phyloP scores from a whole-genome alignment of 768 basidiomycete species.

The Trametopsis cervina region DNA sequence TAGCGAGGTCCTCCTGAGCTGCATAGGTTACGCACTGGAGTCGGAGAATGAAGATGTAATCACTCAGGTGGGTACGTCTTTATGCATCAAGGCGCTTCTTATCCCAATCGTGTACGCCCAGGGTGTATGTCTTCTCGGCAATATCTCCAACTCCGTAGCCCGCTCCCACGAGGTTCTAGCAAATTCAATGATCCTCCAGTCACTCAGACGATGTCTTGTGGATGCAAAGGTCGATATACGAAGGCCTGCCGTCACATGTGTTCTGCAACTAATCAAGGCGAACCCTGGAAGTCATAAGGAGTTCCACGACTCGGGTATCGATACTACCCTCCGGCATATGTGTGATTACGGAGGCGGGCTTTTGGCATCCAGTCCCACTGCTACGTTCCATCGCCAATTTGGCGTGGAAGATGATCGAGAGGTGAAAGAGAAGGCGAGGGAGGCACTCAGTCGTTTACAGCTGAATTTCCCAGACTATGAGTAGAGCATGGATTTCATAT shows the following conservation, averaged over 20 bases:
- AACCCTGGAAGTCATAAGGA: constrained; percentile 31
- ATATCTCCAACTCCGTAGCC: constrained; percentile 55
- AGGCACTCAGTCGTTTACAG: constrained; percentile 46
- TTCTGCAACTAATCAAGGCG: constrained; percentile 46
- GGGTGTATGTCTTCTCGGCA: constrained; percentile 59
- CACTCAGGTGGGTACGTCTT: constrained; percentile 35
- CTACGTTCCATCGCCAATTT: constrained; percentile 20
- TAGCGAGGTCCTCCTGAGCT: constrained; percentile 35
- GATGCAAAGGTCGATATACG: constrained; percentile 53
- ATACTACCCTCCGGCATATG: constrained; percentile 35
- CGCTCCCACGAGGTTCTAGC: constrained; percentile 45
- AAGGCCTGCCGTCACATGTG: constrained; percentile 51
- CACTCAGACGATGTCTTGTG: constrained; percentile 52
- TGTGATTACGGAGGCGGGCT: constrained; percentile 29
- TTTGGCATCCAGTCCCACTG: constrained; percentile 25
- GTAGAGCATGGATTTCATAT: too few species aligned
- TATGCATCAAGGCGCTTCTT: too few species aligned
- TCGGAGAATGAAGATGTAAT: constrained; percentile 47
- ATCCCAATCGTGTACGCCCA: constrained; percentile 15
- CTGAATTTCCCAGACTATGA: background rate
- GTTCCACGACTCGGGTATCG: constrained; percentile 38
- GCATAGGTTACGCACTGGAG: constrained; percentile 42
- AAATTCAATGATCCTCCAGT: constrained; percentile 42
- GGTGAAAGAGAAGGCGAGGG: constrained; percentile 47
- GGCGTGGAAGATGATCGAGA: constrained; percentile 54